These are phyloP conservation scores for Leccinum barrowsii DNA, from an alignment of 768 basidiomycete species.

Conservation along the genomic window DNA sequence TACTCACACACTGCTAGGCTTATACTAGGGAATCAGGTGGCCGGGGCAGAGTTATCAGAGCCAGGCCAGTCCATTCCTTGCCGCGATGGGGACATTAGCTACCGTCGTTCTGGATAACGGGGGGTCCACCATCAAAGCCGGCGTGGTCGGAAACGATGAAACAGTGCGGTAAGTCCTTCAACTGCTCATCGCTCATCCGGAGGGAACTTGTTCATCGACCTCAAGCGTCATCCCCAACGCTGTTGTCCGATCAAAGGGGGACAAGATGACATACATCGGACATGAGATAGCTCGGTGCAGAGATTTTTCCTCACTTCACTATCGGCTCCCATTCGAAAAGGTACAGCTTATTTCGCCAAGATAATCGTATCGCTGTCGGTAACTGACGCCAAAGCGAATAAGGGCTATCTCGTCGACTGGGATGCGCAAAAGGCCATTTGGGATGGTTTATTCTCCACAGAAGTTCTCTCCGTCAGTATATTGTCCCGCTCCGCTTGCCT, in stretches of 20 bases:
- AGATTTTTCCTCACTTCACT: slow-evolving; percentile 79
- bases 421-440: slow-evolving; percentile 92
- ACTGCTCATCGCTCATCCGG: neutral
- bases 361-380: neutral
- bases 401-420: slow-evolving; percentile 96
- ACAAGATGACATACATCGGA: slow-evolving; percentile 78
- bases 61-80: neutral
- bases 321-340: slow-evolving; percentile 85
- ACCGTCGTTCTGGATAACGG: slow-evolving; percentile 86
- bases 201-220: slow-evolving; percentile 1
- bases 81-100: slow-evolving; percentile 15
- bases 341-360: slow-evolving; percentile 35
- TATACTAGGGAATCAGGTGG: neutral
- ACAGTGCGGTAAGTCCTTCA: slow-evolving; percentile 22
- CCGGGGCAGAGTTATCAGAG: neutral
- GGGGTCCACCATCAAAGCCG: slow-evolving; percentile 76
- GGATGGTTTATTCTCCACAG: slow-evolving; percentile 82
- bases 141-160: slow-evolving; percentile 40
- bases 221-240: slow-evolving; percentile 74
- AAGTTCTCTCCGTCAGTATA: slow-evolving; percentile 57
- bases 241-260: slow-evolving; percentile 79
- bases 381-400: slow-evolving; percentile 22
- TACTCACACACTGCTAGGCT: neutral
- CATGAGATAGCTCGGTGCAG: slow-evolving; percentile 76
- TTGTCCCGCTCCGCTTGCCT: neutral